Percentiles rank a stretch among this genome's conserved stretches.
phyloP scores from a whole-genome alignment of 305 asterid species.

The Solanum aculeatissimum region DNA sequence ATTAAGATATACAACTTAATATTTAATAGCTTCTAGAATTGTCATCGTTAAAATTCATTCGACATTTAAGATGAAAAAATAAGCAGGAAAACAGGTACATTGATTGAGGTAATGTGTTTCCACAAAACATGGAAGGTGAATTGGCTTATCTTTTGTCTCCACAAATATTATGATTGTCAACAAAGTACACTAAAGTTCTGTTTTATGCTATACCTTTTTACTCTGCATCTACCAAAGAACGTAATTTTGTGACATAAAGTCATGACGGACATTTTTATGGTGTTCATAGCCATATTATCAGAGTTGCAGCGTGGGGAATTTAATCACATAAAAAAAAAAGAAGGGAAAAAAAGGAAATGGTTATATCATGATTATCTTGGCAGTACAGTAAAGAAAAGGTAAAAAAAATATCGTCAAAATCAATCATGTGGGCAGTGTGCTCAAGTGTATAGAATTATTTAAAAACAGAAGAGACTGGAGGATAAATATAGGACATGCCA shows the following conservation, averaged over 20 bases:
- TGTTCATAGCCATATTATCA: neutral
- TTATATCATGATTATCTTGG: neutral
- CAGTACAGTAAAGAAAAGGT: neutral
- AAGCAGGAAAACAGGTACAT: neutral
- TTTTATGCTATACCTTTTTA: neutral
- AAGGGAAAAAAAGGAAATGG: neutral
- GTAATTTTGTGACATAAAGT: neutral
- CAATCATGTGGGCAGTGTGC: neutral
- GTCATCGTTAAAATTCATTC: neutral
- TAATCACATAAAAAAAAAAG: neutral
- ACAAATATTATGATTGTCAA: neutral
- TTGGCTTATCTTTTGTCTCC: neutral
- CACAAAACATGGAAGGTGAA: neutral
- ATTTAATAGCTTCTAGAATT: neutral
- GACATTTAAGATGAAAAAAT: neutral
- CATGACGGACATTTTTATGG: neutral
- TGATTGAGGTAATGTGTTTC: neutral
- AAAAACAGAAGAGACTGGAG: neutral
- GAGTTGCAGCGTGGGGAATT: neutral
- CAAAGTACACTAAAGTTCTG: neutral
- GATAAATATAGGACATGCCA: neutral
- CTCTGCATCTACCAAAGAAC: neutral
- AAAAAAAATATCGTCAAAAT: neutral
- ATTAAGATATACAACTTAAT: neutral
- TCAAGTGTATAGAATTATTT: neutral